These are phyloP conservation scores for Datura wrightii DNA, from an alignment of 257 asterid species.

Conservation along the genomic window DNA sequence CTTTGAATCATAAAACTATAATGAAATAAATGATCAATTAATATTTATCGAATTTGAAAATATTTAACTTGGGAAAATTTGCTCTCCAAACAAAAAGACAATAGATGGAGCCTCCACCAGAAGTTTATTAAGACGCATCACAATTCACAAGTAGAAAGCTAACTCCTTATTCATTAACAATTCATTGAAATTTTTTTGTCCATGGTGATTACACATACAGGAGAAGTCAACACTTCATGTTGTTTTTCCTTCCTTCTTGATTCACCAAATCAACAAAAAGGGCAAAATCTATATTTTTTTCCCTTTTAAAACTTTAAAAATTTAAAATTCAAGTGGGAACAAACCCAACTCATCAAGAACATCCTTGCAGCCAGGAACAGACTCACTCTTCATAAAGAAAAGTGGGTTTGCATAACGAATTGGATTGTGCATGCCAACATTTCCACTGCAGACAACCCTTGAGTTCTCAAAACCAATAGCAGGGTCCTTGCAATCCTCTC, in stretches of 20 bases:
- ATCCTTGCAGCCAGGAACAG: conserved; percentile 30
- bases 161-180: not conserved
- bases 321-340: not conserved
- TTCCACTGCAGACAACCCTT: conserved; percentile 39
- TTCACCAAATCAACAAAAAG: conserved; percentile 13
- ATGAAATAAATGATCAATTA: too few relatives aligned
- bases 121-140: not conserved
- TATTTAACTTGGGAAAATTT: too few relatives aligned
- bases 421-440: conserved; percentile 39
- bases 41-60: too few relatives aligned
- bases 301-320: too few relatives aligned
- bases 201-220: not conserved
- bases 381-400: conserved; percentile 41
- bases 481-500: conserved; percentile 37
- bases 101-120: too few relatives aligned
- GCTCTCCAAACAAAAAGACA: not conserved
- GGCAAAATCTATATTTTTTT: not conserved
- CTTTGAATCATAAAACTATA: too few relatives aligned
- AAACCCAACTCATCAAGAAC: conserved; percentile 41
- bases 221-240: not conserved
- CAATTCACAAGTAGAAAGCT: too few relatives aligned
- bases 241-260: not conserved
- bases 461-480: conserved; percentile 35
- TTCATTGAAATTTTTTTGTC: not conserved
- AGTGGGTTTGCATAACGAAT: conserved; percentile 50